Base-by-base conservation (phyloP, 106 monocot genomes). In the Agapanthus africanus region DNA sequence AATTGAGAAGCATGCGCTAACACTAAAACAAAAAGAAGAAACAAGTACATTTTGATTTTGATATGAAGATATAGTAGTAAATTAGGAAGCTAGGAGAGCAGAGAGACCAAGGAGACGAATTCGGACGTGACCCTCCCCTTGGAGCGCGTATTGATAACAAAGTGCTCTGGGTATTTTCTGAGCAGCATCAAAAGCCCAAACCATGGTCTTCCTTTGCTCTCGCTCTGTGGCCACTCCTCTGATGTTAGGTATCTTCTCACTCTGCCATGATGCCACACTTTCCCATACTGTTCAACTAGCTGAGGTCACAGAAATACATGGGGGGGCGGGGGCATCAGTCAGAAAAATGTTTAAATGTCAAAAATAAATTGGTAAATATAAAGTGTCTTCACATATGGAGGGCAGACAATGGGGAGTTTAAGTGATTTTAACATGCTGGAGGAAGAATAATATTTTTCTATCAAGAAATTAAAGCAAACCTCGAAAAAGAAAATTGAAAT, bases 191-290 rank as follows among this genome's bases (percentile, higher is more conserved):
- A 49, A 25, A 79, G 69, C 35, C 79, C 79, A 44, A 73, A 69
- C 79, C 79, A 79, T 28, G 79, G 69, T 9, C 79, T 68, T 38
- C 73, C 79, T 79, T 79, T 79, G 73, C 67, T 69, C 49, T 79
- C 79, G 31, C 62, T 79, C 25, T 51, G 73, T 4, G 69, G 61
- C 73, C 73, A 73, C 15, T 79, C 79, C 34, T 79, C 79, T 6
- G 79, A 79, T 19, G 73, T 73, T 6, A 79, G 73, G 38, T 79
- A 79, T 28, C 69, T 61, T 51, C 69, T 73, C 21, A 73, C 79
- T 44, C 73, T 79, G 63, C 73, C 38, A 23, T 79, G 79, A 68
- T 73, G 79, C 79, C 79, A 79, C 33, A 73, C 52, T 21, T 73
- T 79, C 39, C 73, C 69, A 67, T 73, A 79, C 40, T 79, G 79